These are phyloP conservation scores for Truncatella angustata DNA, from an alignment of 2,329 filamentous ascomycete species.

Conservation along the genomic window DNA sequence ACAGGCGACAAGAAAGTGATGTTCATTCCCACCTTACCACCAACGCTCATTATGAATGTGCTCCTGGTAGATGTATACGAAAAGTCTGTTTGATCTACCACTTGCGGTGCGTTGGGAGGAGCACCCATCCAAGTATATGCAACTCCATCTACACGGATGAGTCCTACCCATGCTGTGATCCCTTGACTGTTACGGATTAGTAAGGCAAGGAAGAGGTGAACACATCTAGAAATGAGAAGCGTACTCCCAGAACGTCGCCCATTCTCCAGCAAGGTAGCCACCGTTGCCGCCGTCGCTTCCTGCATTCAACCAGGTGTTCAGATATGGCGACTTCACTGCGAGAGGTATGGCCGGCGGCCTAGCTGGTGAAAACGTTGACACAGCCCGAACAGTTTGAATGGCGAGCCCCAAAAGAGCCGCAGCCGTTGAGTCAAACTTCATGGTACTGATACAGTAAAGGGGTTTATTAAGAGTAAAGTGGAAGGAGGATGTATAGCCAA, in stretches of 20 bases:
- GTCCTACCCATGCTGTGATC: slow-evolving; percentile 63
- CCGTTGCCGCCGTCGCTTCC: slow-evolving; percentile 62
- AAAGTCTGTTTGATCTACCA: slow-evolving; percentile 60
- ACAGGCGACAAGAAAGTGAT: slow-evolving; percentile 71
- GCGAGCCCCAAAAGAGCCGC: slow-evolving; percentile 27
- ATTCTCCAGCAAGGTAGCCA: slow-evolving; percentile 66
- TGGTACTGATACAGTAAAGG: slow-evolving; percentile 10
- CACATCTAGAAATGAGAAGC: slow-evolving; percentile 23
- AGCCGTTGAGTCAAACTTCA: slow-evolving; percentile 23
- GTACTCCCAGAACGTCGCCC: slow-evolving; percentile 68
- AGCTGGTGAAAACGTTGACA: slow-evolving; percentile 61
- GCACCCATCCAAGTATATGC: slow-evolving; percentile 68
- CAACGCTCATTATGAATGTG: slow-evolving; percentile 66
- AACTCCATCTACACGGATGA: slow-evolving; percentile 65
- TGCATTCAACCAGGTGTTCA: slow-evolving; percentile 67
- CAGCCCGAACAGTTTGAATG: slow-evolving; percentile 23
- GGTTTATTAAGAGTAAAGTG: slow-evolving; percentile 18
- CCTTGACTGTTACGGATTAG: slow-evolving; percentile 42
- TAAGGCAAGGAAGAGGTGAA: neutral
- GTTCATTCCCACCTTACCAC: slow-evolving; percentile 59
- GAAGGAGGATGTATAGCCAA: neutral
- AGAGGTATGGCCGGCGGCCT: slow-evolving; percentile 68
- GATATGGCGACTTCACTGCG: slow-evolving; percentile 72
- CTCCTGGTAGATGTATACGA: slow-evolving; percentile 73
- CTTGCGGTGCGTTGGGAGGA: slow-evolving; percentile 41